Evolutionary conservation across 768 basidiomycete species (phyloP).

Genomic region (Trametopsis cervina): DNA sequence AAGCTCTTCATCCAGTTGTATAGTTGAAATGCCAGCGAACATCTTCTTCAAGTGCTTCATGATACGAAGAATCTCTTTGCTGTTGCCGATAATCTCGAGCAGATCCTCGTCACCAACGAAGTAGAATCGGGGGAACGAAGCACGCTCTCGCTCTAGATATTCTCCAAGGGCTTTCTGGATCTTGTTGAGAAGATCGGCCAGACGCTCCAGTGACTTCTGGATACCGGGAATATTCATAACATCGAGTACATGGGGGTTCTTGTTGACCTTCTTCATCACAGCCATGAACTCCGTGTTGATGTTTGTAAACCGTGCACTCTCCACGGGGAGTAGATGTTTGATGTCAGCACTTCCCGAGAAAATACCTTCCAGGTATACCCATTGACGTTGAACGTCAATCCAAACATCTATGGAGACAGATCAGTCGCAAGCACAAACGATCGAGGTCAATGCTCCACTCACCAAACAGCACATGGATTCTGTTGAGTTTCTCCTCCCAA

Average conservation of each 20-base stretch:
- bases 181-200: constrained; percentile 93
- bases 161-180: constrained; percentile 99
- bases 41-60: constrained; percentile 99
- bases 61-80: constrained; percentile 95
- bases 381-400: constrained; percentile 99
- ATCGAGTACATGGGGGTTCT: constrained; percentile 95
- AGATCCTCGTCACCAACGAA: constrained; percentile 99
- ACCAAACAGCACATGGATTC: constrained; percentile 96
- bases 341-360: constrained; percentile 99
- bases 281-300: constrained; percentile 97
- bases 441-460: constrained; percentile 14
- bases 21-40: constrained; percentile 95
- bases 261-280: constrained; percentile 99
- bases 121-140: constrained; percentile 98
- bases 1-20: constrained; percentile 80
- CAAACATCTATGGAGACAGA: constrained; percentile 64
- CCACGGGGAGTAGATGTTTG: constrained; percentile 96
- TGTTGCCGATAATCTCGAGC: constrained; percentile 98
- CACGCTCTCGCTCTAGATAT: constrained; percentile 94
- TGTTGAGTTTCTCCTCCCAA: constrained; percentile 96
- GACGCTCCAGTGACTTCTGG: constrained; percentile 94
- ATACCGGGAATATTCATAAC: constrained; percentile 95
- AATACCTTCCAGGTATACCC: constrained; percentile 99
- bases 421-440: constrained; percentile 9
- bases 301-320: constrained; percentile 95